Percentiles rank a stretch among this genome's conserved stretches.
These are phyloP conservation scores for Arctium minus DNA, from an alignment of 129 eudicot genomes.

Conservation along the genomic window DNA sequence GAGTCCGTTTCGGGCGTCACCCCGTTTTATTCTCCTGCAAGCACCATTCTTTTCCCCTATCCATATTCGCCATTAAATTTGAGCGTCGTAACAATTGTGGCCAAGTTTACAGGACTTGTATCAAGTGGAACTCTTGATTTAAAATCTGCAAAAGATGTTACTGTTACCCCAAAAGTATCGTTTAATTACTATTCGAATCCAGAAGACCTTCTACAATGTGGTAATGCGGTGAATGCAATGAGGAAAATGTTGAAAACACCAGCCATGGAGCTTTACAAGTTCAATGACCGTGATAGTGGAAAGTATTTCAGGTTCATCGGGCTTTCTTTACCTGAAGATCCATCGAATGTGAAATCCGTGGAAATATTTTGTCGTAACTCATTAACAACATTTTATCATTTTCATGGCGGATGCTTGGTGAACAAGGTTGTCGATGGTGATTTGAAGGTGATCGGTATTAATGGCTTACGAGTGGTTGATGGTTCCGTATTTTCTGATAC, in stretches of 20 bases:
- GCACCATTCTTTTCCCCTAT: not conserved
- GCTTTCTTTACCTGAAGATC: not conserved
- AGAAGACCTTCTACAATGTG: constrained; percentile 3
- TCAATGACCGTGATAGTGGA: not conserved
- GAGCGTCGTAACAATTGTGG: not conserved
- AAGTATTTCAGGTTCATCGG: constrained; percentile 1
- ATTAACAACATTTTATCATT: constrained; percentile 8
- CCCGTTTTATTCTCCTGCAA: not conserved
- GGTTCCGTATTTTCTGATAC: not conserved
- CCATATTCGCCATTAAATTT: constrained; percentile 1
- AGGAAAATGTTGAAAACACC: not conserved
- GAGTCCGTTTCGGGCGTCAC: not conserved
- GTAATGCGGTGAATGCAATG: not conserved
- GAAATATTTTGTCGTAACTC: constrained; percentile 2
- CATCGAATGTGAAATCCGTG: not conserved
- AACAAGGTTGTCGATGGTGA: constrained; percentile 21
- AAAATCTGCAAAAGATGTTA: not conserved
- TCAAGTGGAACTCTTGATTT: constrained; percentile 11
- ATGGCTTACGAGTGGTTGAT: constrained; percentile 13
- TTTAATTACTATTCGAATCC: not conserved
- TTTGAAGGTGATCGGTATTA: constrained; percentile 17
- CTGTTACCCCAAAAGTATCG: not conserved
- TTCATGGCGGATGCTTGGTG: constrained; percentile 24
- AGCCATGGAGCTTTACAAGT: constrained; percentile 13
- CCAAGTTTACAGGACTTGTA: not conserved